Percentiles rank a stretch among this genome's conserved stretches.
Evolutionary conservation across 129 eudicot species (phyloP).

Genomic region (Escallonia rubra): DNA sequence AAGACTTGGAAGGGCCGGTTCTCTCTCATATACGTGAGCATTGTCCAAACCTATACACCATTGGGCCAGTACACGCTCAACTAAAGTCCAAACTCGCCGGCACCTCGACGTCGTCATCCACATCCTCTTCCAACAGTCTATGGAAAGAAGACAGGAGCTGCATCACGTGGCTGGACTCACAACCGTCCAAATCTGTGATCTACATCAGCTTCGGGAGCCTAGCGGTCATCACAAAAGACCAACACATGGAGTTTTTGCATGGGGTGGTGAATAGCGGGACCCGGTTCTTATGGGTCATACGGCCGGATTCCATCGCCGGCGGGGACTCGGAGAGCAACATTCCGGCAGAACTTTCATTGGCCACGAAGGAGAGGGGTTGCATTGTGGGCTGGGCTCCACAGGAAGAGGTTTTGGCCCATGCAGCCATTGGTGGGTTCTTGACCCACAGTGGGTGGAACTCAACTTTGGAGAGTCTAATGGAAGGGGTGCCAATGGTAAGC

Average conservation of each 20-base stretch:
- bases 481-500: conserved; percentile 33
- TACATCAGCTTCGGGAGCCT: conserved; percentile 29
- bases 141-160: conserved; percentile 26
- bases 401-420: conserved; percentile 20
- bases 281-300: conserved; percentile 22
- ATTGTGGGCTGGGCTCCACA: conserved; percentile 31
- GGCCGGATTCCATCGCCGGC: conserved; percentile 18
- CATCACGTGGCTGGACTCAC: conserved; percentile 27
- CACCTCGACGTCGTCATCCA: not conserved
- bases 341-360: conserved; percentile 12
- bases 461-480: conserved; percentile 26
- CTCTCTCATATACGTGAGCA: conserved; percentile 12
- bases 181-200: conserved; percentile 20
- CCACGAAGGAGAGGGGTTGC: conserved; percentile 17
- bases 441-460: conserved; percentile 37
- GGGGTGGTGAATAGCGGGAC: conserved; percentile 19
- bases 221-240: conserved; percentile 15
- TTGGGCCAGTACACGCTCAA: conserved; percentile 32
- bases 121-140: conserved; percentile 11
- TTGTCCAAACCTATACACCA: conserved; percentile 8
- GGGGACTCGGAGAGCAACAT: not conserved
- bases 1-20: conserved; percentile 33
- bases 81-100: conserved; percentile 5
- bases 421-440: conserved; percentile 22
- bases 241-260: conserved; percentile 23